Percentiles rank a stretch among this genome's conserved stretches.
Evolutionary conservation across 169 alveolate genomes (phyloP).

Genomic region (Perkinsus olseni): DNA sequence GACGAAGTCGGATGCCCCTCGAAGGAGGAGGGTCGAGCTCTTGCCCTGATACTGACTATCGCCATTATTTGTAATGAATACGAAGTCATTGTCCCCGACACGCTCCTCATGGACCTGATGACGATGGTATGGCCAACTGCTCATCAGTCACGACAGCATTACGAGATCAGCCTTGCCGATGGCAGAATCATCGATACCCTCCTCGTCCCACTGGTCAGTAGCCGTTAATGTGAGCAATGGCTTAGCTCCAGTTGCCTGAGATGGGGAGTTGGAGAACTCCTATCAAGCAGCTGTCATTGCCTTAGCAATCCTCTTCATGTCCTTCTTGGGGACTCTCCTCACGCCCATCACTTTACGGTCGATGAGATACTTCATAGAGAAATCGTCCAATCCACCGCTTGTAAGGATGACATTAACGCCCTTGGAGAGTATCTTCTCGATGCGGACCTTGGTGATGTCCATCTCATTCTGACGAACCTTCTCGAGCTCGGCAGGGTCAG

Average conservation of each 20-base stretch:
- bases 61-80: conserved; percentile 61
- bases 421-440: conserved; percentile 66
- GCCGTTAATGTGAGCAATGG: conserved; percentile 74
- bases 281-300: not conserved
- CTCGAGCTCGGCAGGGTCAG: conserved; percentile 93
- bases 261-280: conserved; percentile 10
- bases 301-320: conserved; percentile 88
- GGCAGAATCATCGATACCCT: conserved; percentile 66
- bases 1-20: conserved; percentile 6
- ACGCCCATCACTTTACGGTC: conserved; percentile 94
- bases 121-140: not conserved
- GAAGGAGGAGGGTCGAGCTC: conserved; percentile 30
- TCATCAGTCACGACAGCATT: not conserved
- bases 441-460: conserved; percentile 91
- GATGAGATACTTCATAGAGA: conserved; percentile 94
- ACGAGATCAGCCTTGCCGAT: not conserved
- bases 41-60: conserved; percentile 75
- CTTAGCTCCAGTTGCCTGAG: conserved; percentile 38
- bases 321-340: conserved; percentile 91
- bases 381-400: conserved; percentile 96
- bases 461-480: conserved; percentile 88
- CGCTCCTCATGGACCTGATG: conserved; percentile 86
- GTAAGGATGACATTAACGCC: conserved; percentile 98
- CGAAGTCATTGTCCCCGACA: conserved; percentile 94
- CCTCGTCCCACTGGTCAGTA: conserved; percentile 91